Percentiles rank a stretch among this genome's conserved stretches.
These are phyloP conservation scores for Hyaloscypha variabilis DNA, from an alignment of 495 filamentous ascomycete species.

Conservation along the genomic window DNA sequence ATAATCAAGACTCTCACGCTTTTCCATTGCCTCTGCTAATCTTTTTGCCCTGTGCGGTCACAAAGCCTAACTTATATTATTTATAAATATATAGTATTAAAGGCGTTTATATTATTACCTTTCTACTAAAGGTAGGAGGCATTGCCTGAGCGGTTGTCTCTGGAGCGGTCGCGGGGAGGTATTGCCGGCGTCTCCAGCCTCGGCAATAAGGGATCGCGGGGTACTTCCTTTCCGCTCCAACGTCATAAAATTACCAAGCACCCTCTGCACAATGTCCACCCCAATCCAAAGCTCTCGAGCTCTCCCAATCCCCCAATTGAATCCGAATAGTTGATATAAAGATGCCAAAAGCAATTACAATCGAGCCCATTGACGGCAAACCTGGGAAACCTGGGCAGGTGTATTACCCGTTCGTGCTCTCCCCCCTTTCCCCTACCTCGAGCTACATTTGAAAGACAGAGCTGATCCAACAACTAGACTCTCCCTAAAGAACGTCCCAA, in stretches of 20 bases:
- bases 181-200: slow-evolving; percentile 7
- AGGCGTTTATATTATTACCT: too few species aligned
- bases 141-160: too few species aligned
- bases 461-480: slow-evolving; percentile 48
- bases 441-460: neutral
- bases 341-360: slow-evolving; percentile 50
- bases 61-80: too few species aligned
- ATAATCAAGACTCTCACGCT: too few species aligned
- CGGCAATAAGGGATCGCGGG: slow-evolving; percentile 7
- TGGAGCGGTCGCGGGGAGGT: too few species aligned
- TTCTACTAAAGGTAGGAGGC: too few species aligned
- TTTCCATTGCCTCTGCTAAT: too few species aligned
- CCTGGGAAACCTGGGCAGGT: slow-evolving; percentile 89
- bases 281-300: neutral
- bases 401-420: slow-evolving; percentile 68
- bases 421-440: slow-evolving; percentile 1
- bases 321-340: slow-evolving; percentile 4
- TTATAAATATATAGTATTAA: too few species aligned
- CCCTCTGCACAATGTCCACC: neutral
- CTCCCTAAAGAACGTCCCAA: slow-evolving; percentile 57
- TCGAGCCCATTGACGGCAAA: slow-evolving; percentile 67
- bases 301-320: neutral
- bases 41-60: too few species aligned
- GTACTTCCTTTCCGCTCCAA: neutral
- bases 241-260: neutral